These are phyloP conservation scores for Globisporangium spinosum DNA, from an alignment of 352 stramenopile species.

Conservation along the genomic window DNA sequence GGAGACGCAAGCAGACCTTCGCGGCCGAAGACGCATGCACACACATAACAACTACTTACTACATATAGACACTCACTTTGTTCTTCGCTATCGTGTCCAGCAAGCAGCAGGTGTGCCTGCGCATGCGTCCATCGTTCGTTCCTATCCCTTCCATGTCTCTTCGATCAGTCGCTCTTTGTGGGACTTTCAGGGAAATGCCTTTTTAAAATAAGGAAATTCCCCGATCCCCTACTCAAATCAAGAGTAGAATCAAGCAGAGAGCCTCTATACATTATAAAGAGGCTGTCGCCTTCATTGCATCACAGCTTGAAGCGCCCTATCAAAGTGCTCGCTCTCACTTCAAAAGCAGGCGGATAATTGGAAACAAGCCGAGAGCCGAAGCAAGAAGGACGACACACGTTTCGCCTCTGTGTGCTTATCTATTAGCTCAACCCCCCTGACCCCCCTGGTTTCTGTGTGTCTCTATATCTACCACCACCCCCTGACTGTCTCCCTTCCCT, in stretches of 20 bases:
- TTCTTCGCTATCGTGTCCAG: not conserved
- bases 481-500: not conserved
- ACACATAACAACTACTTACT: conserved; percentile 5
- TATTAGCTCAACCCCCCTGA: not conserved
- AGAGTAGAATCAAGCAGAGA: not conserved
- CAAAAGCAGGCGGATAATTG: not conserved
- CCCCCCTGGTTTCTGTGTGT: not conserved
- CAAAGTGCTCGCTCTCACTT: not conserved
- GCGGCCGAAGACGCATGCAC: not conserved
- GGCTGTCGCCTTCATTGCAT: too few species aligned
- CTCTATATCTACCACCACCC: not conserved
- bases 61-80: conserved; percentile 4
- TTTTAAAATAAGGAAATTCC: not conserved
- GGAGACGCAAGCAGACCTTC: not conserved
- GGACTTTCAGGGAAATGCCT: too few species aligned
- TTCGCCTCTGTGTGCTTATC: not conserved
- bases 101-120: not conserved
- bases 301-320: conserved; percentile 2
- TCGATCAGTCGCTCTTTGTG: not conserved
- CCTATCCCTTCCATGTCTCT: not conserved
- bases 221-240: not conserved
- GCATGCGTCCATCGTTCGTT: not conserved
- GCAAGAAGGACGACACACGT: not conserved
- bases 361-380: not conserved
- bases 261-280: not conserved